Conservation (phyloP, 345 rosid genomes). For the Pseudoturritis turrita region DNA sequence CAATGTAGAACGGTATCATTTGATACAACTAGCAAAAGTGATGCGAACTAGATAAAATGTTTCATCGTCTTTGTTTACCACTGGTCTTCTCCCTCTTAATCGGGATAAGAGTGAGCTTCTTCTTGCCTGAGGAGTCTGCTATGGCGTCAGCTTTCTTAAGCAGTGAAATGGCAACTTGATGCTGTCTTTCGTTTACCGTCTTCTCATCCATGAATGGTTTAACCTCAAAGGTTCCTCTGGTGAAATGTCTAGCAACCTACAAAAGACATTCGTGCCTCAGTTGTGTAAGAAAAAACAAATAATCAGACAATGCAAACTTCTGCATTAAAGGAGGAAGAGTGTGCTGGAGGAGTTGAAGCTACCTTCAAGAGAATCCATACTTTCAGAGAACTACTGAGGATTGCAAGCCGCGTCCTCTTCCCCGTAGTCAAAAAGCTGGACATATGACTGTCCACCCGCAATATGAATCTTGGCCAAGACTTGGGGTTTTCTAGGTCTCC, state of each 20-base stretch:
- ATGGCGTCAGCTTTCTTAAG: conserved; percentile 54
- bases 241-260: conserved; percentile 85
- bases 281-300: not conserved
- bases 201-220: conserved; percentile 65
- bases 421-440: conserved; percentile 77
- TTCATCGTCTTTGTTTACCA: conserved; percentile 32
- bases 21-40: conserved; percentile 11
- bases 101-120: conserved; percentile 71
- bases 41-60: not conserved
- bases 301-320: not conserved
- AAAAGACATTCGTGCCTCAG: not conserved
- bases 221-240: conserved; percentile 78
- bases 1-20: not conserved
- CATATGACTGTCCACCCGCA: conserved; percentile 88
- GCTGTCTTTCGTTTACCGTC: conserved; percentile 42
- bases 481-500: conserved; percentile 67
- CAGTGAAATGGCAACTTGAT: conserved; percentile 56
- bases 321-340: not conserved
- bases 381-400: conserved; percentile 86
- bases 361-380: conserved; percentile 96
- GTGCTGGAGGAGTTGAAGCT: not conserved
- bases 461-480: conserved; percentile 80
- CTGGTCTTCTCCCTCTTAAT: conserved; percentile 54
- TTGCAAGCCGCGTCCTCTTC: conserved; percentile 75
- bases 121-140: conserved; percentile 50